Percentiles rank a stretch among this genome's conserved stretches.
phyloP scores from a whole-genome alignment of 441 rosid species.

The Mallotus japonicus region DNA sequence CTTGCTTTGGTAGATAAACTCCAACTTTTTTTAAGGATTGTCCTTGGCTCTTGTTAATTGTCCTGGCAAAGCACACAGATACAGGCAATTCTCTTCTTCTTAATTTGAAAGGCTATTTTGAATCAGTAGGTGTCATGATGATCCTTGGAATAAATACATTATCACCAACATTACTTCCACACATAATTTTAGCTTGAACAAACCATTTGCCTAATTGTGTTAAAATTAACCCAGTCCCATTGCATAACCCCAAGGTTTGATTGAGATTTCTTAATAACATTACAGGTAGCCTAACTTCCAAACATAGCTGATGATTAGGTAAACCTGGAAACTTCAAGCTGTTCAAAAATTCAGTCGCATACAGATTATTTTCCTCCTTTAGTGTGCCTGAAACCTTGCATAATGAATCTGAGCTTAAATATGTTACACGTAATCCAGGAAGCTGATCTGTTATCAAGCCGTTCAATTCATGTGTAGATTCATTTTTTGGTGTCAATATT shows the following conservation, averaged over 20 bases:
- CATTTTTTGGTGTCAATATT: neutral
- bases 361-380: neutral
- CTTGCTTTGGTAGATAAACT: too few relatives aligned
- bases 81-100: slow-evolving; percentile 1
- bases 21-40: too few relatives aligned
- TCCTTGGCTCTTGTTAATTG: too few relatives aligned
- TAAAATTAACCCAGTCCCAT: neutral
- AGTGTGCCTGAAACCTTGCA: too few relatives aligned
- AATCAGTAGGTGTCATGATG: neutral
- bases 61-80: too few relatives aligned
- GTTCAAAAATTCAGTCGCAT: neutral
- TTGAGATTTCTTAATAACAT: neutral
- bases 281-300: neutral
- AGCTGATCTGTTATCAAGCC: neutral
- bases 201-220: neutral
- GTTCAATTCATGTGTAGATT: neutral
- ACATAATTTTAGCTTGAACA: neutral
- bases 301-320: neutral
- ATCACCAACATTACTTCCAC: neutral
- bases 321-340: neutral
- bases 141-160: neutral
- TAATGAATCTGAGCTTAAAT: neutral
- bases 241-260: neutral
- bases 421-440: neutral
- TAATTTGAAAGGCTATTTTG: neutral